These are phyloP conservation scores for Globisporangium nunn DNA, from an alignment of 352 stramenopile genomes.

Conservation along the genomic window DNA sequence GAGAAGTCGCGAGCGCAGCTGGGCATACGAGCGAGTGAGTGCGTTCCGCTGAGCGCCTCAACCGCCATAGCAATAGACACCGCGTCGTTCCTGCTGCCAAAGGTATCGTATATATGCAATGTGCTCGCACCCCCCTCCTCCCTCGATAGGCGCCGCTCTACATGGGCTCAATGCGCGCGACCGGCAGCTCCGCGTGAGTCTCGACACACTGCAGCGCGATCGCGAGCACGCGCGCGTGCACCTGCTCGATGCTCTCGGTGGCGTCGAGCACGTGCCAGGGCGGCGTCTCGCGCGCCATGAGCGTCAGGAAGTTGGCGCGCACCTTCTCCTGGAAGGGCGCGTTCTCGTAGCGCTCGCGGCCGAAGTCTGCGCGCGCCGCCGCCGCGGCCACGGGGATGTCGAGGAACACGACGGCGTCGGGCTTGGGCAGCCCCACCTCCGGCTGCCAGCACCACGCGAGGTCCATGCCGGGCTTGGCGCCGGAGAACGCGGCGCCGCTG, in stretches of 20 bases:
- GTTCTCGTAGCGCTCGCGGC: conserved; percentile 90
- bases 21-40: neutral
- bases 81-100: neutral
- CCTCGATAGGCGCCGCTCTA: neutral
- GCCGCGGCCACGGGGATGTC: conserved; percentile 91
- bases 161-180: conserved; percentile 32
- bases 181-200: conserved; percentile 15
- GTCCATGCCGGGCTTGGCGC: conserved; percentile 90
- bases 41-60: neutral
- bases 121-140: too few species aligned
- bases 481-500: conserved; percentile 97
- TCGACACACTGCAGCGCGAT: conserved; percentile 49
- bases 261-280: conserved; percentile 79
- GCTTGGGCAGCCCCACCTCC: conserved; percentile 94
- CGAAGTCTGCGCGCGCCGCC: conserved; percentile 89
- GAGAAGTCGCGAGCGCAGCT: neutral
- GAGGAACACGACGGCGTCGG: conserved; percentile 97
- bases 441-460: conserved; percentile 97
- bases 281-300: conserved; percentile 34
- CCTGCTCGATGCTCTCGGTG: conserved; percentile 64
- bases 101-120: too few species aligned
- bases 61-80: neutral
- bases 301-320: conserved; percentile 67
- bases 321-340: conserved; percentile 85
- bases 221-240: conserved; percentile 52